phyloP scores from a whole-genome alignment of 768 basidiomycete genomes.

The Daedalea quercina region DNA sequence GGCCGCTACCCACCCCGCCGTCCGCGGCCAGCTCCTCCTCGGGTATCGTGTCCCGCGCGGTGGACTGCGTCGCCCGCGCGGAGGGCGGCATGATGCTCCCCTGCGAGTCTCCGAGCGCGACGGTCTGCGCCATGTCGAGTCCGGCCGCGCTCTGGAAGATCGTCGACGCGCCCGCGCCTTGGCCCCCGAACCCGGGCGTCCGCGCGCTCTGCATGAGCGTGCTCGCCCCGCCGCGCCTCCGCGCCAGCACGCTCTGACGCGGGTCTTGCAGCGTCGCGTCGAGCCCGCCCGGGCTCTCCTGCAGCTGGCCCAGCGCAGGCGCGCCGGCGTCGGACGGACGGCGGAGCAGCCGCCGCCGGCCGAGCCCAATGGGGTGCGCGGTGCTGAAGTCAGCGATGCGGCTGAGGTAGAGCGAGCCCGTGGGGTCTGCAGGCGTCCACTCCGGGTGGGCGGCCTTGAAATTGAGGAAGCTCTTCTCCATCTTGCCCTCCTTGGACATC shows the following conservation, averaged over 20 bases:
- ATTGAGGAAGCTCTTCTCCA: constrained; percentile 97
- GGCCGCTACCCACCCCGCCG: constrained; percentile 51
- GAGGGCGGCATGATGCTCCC: constrained; percentile 31
- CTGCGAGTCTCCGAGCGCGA: constrained; percentile 71
- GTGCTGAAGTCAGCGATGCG: constrained; percentile 70
- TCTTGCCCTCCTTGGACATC: constrained; percentile 90
- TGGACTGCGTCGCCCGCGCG: constrained; percentile 11
- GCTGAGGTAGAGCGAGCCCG: constrained; percentile 84
- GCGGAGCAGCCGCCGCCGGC: constrained; percentile 16
- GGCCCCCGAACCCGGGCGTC: background rate
- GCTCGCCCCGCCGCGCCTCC: constrained; percentile 31
- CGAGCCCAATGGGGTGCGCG: constrained; percentile 25
- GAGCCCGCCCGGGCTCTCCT: constrained; percentile 5
- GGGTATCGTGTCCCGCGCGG: constrained; percentile 21
- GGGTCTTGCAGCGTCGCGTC: constrained; percentile 37
- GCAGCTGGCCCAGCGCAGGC: background rate
- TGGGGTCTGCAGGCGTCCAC: constrained; percentile 89
- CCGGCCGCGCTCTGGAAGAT: constrained; percentile 41
- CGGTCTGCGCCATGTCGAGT: constrained; percentile 57
- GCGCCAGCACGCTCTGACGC: constrained; percentile 52
- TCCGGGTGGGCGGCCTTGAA: constrained; percentile 96
- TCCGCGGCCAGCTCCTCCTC: constrained; percentile 44
- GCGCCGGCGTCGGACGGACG: constrained; percentile 17
- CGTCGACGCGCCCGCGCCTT: constrained; percentile 21
- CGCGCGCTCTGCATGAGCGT: constrained; percentile 26